Percentiles rank a stretch among this genome's conserved stretches.
Conservation (phyloP, 768 basidiomycete species). For the Agrocybe praecox region DNA sequence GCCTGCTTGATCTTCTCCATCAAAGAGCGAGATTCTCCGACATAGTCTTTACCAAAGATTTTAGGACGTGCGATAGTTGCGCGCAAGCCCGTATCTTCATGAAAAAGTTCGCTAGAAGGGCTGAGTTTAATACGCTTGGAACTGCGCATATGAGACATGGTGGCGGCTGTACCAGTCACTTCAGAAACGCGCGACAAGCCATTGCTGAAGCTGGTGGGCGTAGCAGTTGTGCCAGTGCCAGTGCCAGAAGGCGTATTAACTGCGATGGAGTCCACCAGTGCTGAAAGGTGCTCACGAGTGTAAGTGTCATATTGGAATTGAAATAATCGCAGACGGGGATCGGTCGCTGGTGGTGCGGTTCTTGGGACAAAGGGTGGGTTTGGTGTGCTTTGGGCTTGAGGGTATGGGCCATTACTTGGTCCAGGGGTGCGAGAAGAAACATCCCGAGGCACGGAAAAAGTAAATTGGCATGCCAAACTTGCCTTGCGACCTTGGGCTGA, state of each 20-base stretch:
- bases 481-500: conserved; percentile 48
- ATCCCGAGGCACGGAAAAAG: conserved; percentile 65
- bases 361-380: conserved; percentile 30
- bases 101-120: conserved; percentile 60
- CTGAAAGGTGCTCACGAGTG: conserved; percentile 91
- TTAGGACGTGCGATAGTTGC: conserved; percentile 53
- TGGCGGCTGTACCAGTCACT: conserved; percentile 37
- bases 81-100: conserved; percentile 48
- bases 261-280: conserved; percentile 94
- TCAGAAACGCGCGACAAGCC: conserved; percentile 52
- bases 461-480: conserved; percentile 65
- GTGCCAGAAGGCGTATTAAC: conserved; percentile 69
- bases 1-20: conserved; percentile 83
- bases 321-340: conserved; percentile 83
- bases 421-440: conserved; percentile 28
- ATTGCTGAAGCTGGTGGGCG: conserved; percentile 47
- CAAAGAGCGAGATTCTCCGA: conserved; percentile 74
- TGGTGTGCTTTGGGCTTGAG: conserved; percentile 69
- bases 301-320: conserved; percentile 96
- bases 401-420: conserved; percentile 28
- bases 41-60: conserved; percentile 62
- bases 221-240: conserved; percentile 47
- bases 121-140: conserved; percentile 82
- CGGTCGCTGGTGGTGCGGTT: conserved; percentile 46
- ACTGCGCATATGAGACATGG: conserved; percentile 63